Evolutionary conservation across 2,329 filamentous ascomycete genomes (phyloP), one percentile per base, ranked within the genome.

Genomic region (Alternaria sp.): DNA sequence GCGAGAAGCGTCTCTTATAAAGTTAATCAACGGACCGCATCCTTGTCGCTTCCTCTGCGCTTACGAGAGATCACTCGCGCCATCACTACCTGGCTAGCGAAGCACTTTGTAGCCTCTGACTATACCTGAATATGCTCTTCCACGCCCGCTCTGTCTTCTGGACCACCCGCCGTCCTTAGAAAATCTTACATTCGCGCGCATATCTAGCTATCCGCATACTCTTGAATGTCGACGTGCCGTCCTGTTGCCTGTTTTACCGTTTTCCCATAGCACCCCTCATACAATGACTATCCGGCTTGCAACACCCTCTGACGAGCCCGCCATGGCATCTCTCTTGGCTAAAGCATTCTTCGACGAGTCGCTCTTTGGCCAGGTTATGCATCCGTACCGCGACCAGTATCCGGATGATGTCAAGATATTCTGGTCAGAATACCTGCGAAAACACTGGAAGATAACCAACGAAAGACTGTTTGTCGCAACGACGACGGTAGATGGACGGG

Each of bases 281-380:
- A 51, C 34, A 30, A 65, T 73, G 65, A 51, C 68, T 24, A 43
- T 72, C 28, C 70, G 71, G 14, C 51, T 22, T 9, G 70, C 71
- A 9, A 61, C 52, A 26, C 51, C 57, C 4, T 41, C 56, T 8
- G 72, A 74, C 36, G 63, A 70, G 38, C 52, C 61, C 5, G 47
- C 59, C 41, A 68, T 77, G 7, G 68, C 49, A 8, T 39, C 32
- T 18, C 46, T 75, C 42, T 67, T 66, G 38, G 44, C 64, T 14
- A 54, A 64, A 3, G 66, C 75, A 6, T 77, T 74, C 54, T 75
- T 72, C 58, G 61, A 75, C n/a, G 75, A 77, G 49, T 61, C 69
- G 26, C 65, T 75, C 20, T 72, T 70, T 26, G 75, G 71, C 38
- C 57, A 60, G 0, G 52, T 70, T 4, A 67, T 77, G 20, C 74